Percentiles rank a stretch among this genome's conserved stretches.
Conservation (phyloP, 345 rosid species). For the Acer negundo region DNA sequence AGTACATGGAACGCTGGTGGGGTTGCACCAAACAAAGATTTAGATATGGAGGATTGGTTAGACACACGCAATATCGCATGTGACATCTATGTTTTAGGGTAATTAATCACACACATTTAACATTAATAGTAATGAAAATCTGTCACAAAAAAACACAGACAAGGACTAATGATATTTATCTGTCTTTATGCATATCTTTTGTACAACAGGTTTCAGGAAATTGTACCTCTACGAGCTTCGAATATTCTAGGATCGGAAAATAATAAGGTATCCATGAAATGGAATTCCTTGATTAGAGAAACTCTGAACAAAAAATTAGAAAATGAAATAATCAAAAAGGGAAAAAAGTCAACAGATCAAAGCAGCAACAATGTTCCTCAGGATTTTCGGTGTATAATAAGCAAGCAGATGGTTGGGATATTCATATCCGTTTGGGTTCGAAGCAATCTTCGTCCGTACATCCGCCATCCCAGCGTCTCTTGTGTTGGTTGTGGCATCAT, state of each 20-base stretch:
- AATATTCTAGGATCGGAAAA: conserved; percentile 67
- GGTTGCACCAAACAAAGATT: conserved; percentile 53
- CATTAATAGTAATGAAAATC: background rate
- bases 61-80: conserved; percentile 42
- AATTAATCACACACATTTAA: conserved; percentile 1
- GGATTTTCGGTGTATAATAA: conserved; percentile 52
- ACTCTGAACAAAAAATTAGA: conserved; percentile 48
- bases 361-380: conserved; percentile 19
- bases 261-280: conserved; percentile 45
- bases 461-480: conserved; percentile 61
- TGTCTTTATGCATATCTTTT: background rate
- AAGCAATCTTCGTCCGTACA: conserved; percentile 49
- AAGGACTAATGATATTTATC: background rate
- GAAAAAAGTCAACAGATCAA: background rate
- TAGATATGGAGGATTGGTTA: conserved; percentile 70
- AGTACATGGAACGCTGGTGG: conserved; percentile 97
- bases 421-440: conserved; percentile 68
- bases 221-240: conserved; percentile 67
- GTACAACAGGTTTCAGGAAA: conserved; percentile 67
- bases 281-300: conserved; percentile 69
- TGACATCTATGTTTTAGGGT: conserved; percentile 90
- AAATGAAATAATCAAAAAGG: conserved; percentile 19
- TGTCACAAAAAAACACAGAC: background rate
- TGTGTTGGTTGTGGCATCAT: conserved; percentile 82
- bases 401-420: conserved; percentile 88